These are phyloP conservation scores for Talaromyces pinophilus DNA, from an alignment of 2,329 filamentous ascomycete species.

Conservation along the genomic window DNA sequence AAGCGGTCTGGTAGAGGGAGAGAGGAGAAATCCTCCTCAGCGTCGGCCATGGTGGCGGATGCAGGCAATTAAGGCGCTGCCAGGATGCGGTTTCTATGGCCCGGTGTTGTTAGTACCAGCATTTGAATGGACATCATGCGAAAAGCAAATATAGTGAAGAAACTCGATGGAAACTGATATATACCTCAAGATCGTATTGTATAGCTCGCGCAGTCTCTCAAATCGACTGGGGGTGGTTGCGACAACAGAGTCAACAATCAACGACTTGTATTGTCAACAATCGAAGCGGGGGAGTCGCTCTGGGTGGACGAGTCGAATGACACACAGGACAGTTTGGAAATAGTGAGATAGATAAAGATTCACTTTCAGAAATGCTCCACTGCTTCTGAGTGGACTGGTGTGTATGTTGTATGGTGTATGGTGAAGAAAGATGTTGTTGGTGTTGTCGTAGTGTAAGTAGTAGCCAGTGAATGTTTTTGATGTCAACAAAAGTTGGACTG, in stretches of 20 bases:
- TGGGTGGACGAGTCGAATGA: background rate
- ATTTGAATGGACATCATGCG: background rate
- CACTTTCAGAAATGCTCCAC: background rate
- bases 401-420: background rate
- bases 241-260: slow-evolving; percentile 6
- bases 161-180: background rate
- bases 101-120: background rate
- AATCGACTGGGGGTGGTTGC: background rate
- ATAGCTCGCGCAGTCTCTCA: background rate
- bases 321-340: background rate
- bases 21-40: slow-evolving; percentile 47
- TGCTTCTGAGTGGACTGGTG: background rate
- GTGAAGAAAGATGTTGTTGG: background rate
- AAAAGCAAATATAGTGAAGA: background rate
- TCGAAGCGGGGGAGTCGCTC: slow-evolving; percentile 15
- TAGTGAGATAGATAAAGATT: background rate
- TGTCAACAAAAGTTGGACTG: slow-evolving; percentile 22
- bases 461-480: slow-evolving; percentile 4
- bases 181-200: slow-evolving; percentile 2
- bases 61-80: slow-evolving; percentile 18
- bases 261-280: slow-evolving; percentile 11
- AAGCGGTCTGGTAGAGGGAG: slow-evolving; percentile 47
- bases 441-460: background rate
- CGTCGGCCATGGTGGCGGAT: slow-evolving; percentile 42
- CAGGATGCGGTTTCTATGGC: slow-evolving; percentile 3